phyloP scores from a whole-genome alignment of 2,329 filamentous ascomycete genomes.

The Trichoderma polysporum region DNA sequence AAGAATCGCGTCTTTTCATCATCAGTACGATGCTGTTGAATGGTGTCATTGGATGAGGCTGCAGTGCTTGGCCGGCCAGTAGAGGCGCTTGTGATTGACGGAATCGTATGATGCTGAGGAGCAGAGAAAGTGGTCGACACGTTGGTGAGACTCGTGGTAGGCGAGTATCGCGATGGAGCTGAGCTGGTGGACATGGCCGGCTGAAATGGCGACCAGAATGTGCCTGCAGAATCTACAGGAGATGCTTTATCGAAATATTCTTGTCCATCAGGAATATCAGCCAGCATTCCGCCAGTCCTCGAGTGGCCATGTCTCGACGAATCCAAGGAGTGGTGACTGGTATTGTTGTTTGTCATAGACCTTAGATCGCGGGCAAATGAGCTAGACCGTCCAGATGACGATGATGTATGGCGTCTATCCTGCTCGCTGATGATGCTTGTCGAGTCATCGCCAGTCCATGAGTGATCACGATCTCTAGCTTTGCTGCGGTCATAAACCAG shows the following conservation, averaged over 20 bases:
- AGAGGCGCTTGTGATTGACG: slow-evolving; percentile 48
- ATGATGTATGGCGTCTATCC: slow-evolving; percentile 48
- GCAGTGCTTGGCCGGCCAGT: slow-evolving; percentile 63
- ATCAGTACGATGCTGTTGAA: slow-evolving; percentile 37
- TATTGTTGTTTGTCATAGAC: slow-evolving; percentile 45
- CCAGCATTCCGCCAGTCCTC: slow-evolving; percentile 55
- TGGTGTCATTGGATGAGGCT: slow-evolving; percentile 21
- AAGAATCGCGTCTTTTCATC: slow-evolving; percentile 79
- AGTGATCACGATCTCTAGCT: slow-evolving; percentile 47
- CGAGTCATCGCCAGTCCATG: slow-evolving; percentile 49
- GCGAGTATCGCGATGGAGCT: slow-evolving; percentile 59
- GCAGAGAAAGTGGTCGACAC: slow-evolving; percentile 51
- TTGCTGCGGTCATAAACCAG: slow-evolving; percentile 53
- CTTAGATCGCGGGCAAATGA: slow-evolving; percentile 59
- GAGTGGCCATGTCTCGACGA: slow-evolving; percentile 64
- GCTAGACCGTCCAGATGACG: slow-evolving; percentile 46
- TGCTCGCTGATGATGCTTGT: slow-evolving; percentile 56
- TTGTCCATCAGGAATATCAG: slow-evolving; percentile 67
- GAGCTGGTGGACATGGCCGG: slow-evolving; percentile 64
- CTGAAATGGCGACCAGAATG: slow-evolving; percentile 88
- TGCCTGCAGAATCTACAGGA: slow-evolving; percentile 71
- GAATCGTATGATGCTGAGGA: slow-evolving; percentile 42
- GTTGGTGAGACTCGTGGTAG: slow-evolving; percentile 61
- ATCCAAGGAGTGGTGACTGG: slow-evolving; percentile 69
- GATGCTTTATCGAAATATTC: slow-evolving; percentile 70